phyloP scores from a whole-genome alignment of 1,284 basidiomycete species.

The Heterobasidion parviporum region DNA sequence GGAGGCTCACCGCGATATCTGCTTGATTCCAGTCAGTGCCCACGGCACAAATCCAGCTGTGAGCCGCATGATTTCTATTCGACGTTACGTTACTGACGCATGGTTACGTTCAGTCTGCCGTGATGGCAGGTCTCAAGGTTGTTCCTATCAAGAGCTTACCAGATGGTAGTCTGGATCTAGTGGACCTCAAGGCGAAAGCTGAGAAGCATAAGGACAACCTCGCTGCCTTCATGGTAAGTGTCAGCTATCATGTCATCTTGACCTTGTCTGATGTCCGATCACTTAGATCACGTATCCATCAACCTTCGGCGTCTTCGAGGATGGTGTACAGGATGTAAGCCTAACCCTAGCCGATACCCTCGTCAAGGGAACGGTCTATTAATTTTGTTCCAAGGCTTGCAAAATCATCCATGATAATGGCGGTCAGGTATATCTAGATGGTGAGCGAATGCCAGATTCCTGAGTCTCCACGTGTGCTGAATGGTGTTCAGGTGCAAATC shows the following conservation, averaged over 20 bases:
- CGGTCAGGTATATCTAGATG: conserved; percentile 97
- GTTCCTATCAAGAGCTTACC: conserved; percentile 85
- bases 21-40: conserved; percentile 91
- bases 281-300: conserved; percentile 85
- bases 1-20: conserved; percentile 83
- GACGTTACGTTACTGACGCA: not conserved
- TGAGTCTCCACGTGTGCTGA: not conserved
- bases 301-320: conserved; percentile 96
- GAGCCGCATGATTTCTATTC: conserved; percentile 20
- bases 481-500: conserved; percentile 62
- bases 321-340: conserved; percentile 73
- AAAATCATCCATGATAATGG: conserved; percentile 91
- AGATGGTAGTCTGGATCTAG: conserved; percentile 87
- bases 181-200: conserved; percentile 82
- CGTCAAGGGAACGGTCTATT: not conserved
- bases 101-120: conserved; percentile 62
- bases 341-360: not conserved
- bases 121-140: conserved; percentile 96
- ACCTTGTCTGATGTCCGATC: not conserved
- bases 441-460: conserved; percentile 25
- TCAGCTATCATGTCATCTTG: not conserved
- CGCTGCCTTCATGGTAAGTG: conserved; percentile 89
- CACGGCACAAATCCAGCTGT: conserved; percentile 95
- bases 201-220: conserved; percentile 87
- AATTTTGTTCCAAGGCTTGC: conserved; percentile 53